A percentile compares a stretch with the other conserved stretches of the same genome.
These are phyloP conservation scores for Pyrenophora tritici-repentis DNA, from an alignment of 2,329 filamentous ascomycete species.

Conservation along the genomic window DNA sequence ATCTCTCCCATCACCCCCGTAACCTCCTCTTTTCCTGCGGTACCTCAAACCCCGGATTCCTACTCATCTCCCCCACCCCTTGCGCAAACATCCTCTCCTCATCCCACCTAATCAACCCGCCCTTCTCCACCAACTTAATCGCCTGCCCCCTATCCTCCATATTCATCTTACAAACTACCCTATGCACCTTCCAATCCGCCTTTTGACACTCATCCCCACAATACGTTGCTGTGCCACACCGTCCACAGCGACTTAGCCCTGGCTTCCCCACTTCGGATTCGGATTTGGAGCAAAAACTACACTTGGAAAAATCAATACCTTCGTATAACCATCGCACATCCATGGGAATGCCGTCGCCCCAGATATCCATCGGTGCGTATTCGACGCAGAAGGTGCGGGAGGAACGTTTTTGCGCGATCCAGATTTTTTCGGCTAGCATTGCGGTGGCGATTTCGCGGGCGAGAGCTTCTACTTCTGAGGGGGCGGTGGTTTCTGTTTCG, in stretches of 20 bases:
- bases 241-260: conserved; percentile 17
- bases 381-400: conserved; percentile 20
- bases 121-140: conserved; percentile 24
- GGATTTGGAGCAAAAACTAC: conserved; percentile 17
- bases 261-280: not conserved
- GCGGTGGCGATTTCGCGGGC: conserved; percentile 3
- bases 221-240: conserved; percentile 32
- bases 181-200: conserved; percentile 30
- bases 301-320: conserved; percentile 13
- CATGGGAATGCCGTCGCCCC: conserved; percentile 32
- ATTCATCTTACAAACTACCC: conserved; percentile 26
- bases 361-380: conserved; percentile 34
- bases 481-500: conserved; percentile 15
- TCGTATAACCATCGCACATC: conserved; percentile 29
- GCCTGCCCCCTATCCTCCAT: conserved; percentile 29
- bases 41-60: conserved; percentile 24
- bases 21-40: conserved; percentile 11
- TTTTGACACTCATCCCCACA: conserved; percentile 25
- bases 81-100: conserved; percentile 16
- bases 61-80: conserved; percentile 18
- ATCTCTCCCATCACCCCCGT: no score
- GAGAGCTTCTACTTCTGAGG: conserved; percentile 15
- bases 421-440: conserved; percentile 11
- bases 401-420: conserved; percentile 12
- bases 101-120: conserved; percentile 30